Evolutionary conservation across 2,329 filamentous ascomycete genomes (phyloP), one percentile per base, ranked within the genome.

Genomic region (Aspergillus amoenus): DNA sequence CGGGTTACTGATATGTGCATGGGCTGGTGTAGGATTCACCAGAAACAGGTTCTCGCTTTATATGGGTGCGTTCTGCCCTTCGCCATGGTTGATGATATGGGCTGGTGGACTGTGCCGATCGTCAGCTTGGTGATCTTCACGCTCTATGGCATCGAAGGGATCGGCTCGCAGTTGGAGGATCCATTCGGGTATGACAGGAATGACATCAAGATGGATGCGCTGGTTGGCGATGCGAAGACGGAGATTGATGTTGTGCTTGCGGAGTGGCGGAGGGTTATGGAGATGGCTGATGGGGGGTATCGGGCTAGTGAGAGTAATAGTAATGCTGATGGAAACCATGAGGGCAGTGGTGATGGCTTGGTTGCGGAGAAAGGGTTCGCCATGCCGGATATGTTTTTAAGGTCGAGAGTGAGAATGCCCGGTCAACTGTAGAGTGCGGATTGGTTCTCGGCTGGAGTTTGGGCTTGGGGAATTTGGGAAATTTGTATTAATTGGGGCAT

Each of bases 181-280:
- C 85, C 85, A 1, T 88, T 88, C 67, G 85, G 85, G 2, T 85
- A 85, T 55, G 85, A 86, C 61, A 79, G 81, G 65, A 87, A 86
- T 56, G 85, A 88, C 66, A 88, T 88, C 71, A 87, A 87, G 66
- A 85, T 88, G 80, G 85, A 88, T 68, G 84, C 83, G 3, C 82
- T 88, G 49, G 82, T 84, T 3, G 84, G 85, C 61, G 85, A 88
- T 66, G 76, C 83, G 43, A 74, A 82, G 58, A 77, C 77, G 40
- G 85, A 88, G 70, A 79, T 84, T 17, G 78, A 79, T 60, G 84
- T 84, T 6, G 70, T 87, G 64, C 65, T 87, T 22, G 77, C 79
- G 13, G 84, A 86, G 68, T 88, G 85, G 85, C 78, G 76, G 63
- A 73, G 64, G 34, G 61, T 66, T 49, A 63, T 61, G 52, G 62